Conservation (phyloP, 176 grass and related monocot species). For the Cenchrus americanus region DNA sequence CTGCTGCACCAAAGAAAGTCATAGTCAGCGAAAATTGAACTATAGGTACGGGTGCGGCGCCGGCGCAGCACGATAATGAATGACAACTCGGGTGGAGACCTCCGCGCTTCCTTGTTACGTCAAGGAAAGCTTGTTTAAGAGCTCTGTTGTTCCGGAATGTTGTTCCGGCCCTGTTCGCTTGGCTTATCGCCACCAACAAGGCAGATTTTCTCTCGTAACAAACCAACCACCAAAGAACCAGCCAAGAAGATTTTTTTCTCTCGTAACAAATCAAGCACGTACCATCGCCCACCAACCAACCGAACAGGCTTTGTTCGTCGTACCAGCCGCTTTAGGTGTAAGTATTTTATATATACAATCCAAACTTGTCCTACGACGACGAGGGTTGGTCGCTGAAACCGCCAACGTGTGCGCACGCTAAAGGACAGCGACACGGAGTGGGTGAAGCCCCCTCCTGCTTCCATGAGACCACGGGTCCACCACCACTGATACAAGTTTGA, state of each 20-base stretch:
- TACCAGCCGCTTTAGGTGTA: neutral
- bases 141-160: too few relatives aligned
- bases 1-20: too few relatives aligned
- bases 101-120: neutral
- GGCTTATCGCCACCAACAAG: too few relatives aligned
- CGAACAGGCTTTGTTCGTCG: too few relatives aligned
- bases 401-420: neutral
- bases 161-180: too few relatives aligned
- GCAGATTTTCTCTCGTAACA: too few relatives aligned
- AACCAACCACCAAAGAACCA: too few relatives aligned
- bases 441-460: neutral
- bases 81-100: neutral
- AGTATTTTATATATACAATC: neutral
- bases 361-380: neutral
- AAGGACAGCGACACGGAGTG: neutral
- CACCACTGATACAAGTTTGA: neutral
- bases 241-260: too few relatives aligned
- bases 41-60: too few relatives aligned
- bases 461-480: neutral
- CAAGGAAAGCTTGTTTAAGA: neutral
- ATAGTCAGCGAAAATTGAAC: too few relatives aligned
- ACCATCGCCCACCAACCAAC: too few relatives aligned
- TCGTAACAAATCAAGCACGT: too few relatives aligned
- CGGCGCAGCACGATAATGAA: neutral
- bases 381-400: constrained; percentile 9